A percentile compares a stretch with the other conserved stretches of the same genome.
These are phyloP conservation scores for Ophryocystis elektroscirrha DNA, from an alignment of 169 alveolate species.

Conservation along the genomic window DNA sequence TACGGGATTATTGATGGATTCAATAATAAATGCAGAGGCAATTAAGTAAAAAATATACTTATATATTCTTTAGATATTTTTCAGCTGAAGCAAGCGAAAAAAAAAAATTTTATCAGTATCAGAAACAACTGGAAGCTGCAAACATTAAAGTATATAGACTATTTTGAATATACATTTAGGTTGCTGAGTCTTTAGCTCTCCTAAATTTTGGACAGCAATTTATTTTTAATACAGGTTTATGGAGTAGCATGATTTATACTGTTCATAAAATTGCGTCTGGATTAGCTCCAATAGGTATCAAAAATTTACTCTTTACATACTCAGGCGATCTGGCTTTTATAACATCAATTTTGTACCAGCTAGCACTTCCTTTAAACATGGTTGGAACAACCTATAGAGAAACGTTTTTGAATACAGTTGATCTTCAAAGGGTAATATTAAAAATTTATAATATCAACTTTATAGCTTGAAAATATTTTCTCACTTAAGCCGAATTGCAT, in stretches of 20 bases:
- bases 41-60: too few relatives aligned
- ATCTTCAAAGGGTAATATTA: too few relatives aligned
- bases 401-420: conserved; percentile 20
- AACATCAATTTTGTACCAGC: conserved; percentile 11
- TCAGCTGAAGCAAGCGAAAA: conserved; percentile 16
- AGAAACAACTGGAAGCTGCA: conserved; percentile 6
- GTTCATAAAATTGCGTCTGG: conserved; percentile 24
- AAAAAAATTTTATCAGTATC: conserved; percentile 7
- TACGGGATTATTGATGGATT: conserved; percentile 26
- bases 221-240: conserved; percentile 25
- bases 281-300: conserved; percentile 20
- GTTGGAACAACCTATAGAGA: conserved; percentile 29
- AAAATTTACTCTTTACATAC: neutral
- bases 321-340: neutral
- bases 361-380: conserved; percentile 29
- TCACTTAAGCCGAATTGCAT: too few relatives aligned
- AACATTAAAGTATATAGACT: conserved; percentile 23
- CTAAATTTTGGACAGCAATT: conserved; percentile 36
- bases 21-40: conserved; percentile 33
- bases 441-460: too few relatives aligned
- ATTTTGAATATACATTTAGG: too few relatives aligned
- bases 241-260: conserved; percentile 19
- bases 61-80: conserved; percentile 18
- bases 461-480: too few relatives aligned
- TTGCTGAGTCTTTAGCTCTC: conserved; percentile 26